Evolutionary conservation across 768 basidiomycete genomes (phyloP), one percentile per base, ranked within the genome.

Genomic region (Lentinula sp.): DNA sequence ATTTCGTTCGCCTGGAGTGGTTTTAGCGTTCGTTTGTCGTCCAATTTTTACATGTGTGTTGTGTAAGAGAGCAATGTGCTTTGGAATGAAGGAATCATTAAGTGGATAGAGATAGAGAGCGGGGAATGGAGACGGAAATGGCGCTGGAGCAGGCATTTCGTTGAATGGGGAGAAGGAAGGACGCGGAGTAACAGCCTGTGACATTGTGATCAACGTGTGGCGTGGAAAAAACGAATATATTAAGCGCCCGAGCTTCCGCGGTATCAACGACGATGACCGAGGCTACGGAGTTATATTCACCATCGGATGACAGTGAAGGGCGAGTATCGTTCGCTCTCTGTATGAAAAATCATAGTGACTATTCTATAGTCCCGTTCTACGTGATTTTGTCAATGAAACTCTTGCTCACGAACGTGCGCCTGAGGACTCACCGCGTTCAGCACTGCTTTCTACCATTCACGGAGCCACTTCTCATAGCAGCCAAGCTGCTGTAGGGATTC

Each of bases 1-100:
- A 70, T 99, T 98, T 68, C 90, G 80, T 70, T 96, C 93, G 10
- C 84, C 86, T 16, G 96, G 96, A 34, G 92, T 86, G 0, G 95
- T 97, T 81, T 97, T 97, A 60, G 88, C 87, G 73, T 95, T 97
- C 15, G 95, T 98, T 76, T 98, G 95, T 60, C 96, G 78, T 16
- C 96, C 96, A 70, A 99, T 95, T 84, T 94, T 89, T 57, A 88
- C 85, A 70, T 85, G 89, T 71, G 86, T 84, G 60, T 78, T 80
- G 61, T 78, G 76, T 48, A 74, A 71, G 63, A 95, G 84, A n/a
- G 88, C 80, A 65, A 98, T 95, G 72, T 96, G 93, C 76, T 98
- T 98, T 61, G 94, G 93, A 42, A 88, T 80, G 75, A 97, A 97
- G 3, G 93, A 91, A 74, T 96, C 94, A 67, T 98, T 98, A 58